phyloP scores from a whole-genome alignment of 2,329 filamentous ascomycete genomes.

The Penicillium occitanis region DNA sequence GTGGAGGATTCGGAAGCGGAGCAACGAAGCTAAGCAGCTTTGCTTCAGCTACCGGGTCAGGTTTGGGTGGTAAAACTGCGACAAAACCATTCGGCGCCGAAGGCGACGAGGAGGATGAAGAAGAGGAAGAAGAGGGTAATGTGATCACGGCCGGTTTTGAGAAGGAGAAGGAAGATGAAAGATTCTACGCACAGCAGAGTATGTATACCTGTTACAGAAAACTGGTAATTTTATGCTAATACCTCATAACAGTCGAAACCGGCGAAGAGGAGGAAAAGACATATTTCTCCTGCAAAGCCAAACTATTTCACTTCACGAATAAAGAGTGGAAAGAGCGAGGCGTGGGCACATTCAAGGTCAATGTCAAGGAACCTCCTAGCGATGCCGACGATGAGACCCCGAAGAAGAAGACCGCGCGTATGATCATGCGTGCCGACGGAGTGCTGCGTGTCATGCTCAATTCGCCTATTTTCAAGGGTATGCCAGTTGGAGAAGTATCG shows the following conservation, averaged over 20 bases:
- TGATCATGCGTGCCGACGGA: conserved; percentile 89
- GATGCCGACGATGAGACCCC: conserved; percentile 36
- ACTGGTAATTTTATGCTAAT: conserved; percentile 29
- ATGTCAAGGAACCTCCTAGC: conserved; percentile 63
- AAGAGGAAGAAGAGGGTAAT: conserved; percentile 50
- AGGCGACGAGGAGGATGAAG: conserved; percentile 51
- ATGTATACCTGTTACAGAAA: conserved; percentile 35
- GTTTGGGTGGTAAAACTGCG: conserved; percentile 39
- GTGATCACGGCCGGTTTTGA: conserved; percentile 51
- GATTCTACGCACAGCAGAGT: conserved; percentile 64
- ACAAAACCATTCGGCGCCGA: conserved; percentile 74
- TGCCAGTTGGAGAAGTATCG: conserved; percentile 69
- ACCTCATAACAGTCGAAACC: conserved; percentile 64
- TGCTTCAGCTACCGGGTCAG: conserved; percentile 58
- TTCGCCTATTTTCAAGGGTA: conserved; percentile 72
- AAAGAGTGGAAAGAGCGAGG: conserved; percentile 88
- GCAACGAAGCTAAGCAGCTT: conserved; percentile 63
- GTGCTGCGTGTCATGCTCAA: conserved; percentile 86
- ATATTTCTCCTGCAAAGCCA: conserved; percentile 72
- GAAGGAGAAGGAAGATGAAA: conserved; percentile 49
- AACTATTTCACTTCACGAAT: conserved; percentile 76
- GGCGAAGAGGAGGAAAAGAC: conserved; percentile 83
- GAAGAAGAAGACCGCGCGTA: conserved; percentile 55
- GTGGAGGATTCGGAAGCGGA: conserved; percentile 50
- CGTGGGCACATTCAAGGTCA: conserved; percentile 79